phyloP scores from a whole-genome alignment of 2,329 filamentous ascomycete genomes.

The Eurotiales sp. region DNA sequence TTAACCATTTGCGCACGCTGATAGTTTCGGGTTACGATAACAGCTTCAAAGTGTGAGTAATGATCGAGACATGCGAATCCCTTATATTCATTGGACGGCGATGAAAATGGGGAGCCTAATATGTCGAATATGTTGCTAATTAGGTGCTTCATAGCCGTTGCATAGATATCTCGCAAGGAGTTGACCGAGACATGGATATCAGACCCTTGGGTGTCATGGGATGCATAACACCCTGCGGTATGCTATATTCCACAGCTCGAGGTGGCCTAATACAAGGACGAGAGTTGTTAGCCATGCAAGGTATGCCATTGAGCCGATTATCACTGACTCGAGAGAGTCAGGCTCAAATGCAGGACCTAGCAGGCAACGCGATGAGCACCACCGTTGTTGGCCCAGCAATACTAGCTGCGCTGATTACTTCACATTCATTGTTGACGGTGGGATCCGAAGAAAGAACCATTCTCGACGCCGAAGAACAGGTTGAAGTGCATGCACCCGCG shows the following conservation, averaged over 20 bases:
- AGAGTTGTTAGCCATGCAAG: conserved; percentile 64
- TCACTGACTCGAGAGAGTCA: conserved; percentile 62
- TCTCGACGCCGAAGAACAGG: conserved; percentile 13
- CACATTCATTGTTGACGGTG: conserved; percentile 1
- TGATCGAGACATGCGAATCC: no score
- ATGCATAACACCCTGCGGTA: conserved; percentile 66
- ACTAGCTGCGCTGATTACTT: conserved; percentile 53
- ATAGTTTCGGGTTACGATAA: conserved; percentile 51
- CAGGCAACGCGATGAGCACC: conserved; percentile 75
- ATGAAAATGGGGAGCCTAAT: no score
- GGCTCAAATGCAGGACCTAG: conserved; percentile 62
- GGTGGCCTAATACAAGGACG: conserved; percentile 59
- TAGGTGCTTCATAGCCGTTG: conserved; percentile 26
- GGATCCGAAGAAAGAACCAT: background rate
- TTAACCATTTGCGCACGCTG: conserved; percentile 52
- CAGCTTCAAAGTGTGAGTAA: conserved; percentile 50
- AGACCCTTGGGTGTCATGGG: conserved; percentile 55
- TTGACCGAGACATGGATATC: conserved; percentile 56
- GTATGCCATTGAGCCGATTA: conserved; percentile 61
- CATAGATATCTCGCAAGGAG: conserved; percentile 69
- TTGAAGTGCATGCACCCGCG: background rate
- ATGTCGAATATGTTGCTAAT: background rate
- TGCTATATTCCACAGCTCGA: conserved; percentile 58
- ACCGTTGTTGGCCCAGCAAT: conserved; percentile 66
- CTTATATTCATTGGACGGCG: no score